Conservation (phyloP, 2,329 filamentous ascomycete species). For the Gliomastix tumulicola region DNA sequence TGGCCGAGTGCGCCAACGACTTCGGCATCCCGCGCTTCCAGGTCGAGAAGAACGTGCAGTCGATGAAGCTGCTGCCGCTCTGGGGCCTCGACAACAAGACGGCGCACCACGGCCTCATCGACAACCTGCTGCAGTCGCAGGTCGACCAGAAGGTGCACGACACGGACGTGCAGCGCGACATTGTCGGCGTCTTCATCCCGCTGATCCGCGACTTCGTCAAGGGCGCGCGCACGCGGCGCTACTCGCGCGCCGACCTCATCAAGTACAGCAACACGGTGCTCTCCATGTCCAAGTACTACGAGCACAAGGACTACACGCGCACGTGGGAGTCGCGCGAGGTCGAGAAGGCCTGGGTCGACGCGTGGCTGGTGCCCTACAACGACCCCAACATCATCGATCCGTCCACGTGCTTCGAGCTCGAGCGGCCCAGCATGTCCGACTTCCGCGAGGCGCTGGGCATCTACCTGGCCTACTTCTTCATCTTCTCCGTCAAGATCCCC, state of each 20-base stretch:
- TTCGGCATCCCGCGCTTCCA: slow-evolving; percentile 48
- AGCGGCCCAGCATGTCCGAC: slow-evolving; percentile 24
- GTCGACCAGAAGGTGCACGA: slow-evolving; percentile 37
- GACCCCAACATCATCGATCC: slow-evolving; percentile 25
- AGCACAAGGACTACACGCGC: slow-evolving; percentile 41
- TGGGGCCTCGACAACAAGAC: slow-evolving; percentile 47
- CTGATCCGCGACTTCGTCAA: slow-evolving; percentile 41
- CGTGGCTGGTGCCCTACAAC: slow-evolving; percentile 38
- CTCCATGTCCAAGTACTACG: slow-evolving; percentile 43
- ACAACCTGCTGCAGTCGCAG: slow-evolving; percentile 43
- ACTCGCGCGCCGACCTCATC: slow-evolving; percentile 33
- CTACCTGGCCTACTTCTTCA: slow-evolving; percentile 40
- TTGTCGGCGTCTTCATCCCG: slow-evolving; percentile 46
- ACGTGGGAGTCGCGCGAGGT: slow-evolving; percentile 39
- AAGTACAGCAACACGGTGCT: slow-evolving; percentile 39
- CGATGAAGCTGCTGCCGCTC: slow-evolving; percentile 43
- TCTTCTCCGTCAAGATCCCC: slow-evolving; percentile 50
- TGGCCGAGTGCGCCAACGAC: slow-evolving; percentile 48
- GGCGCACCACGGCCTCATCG: slow-evolving; percentile 45
- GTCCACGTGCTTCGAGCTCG: slow-evolving; percentile 21
- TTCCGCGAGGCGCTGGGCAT: slow-evolving; percentile 24
- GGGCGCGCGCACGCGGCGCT: slow-evolving; percentile 36
- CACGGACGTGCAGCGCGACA: slow-evolving; percentile 31
- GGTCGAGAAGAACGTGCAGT: slow-evolving; percentile 46
- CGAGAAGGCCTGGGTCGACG: slow-evolving; percentile 38